phyloP scores from a whole-genome alignment of 192 early-diverging fungal species.

The Lunasporangiospora selenospora region DNA sequence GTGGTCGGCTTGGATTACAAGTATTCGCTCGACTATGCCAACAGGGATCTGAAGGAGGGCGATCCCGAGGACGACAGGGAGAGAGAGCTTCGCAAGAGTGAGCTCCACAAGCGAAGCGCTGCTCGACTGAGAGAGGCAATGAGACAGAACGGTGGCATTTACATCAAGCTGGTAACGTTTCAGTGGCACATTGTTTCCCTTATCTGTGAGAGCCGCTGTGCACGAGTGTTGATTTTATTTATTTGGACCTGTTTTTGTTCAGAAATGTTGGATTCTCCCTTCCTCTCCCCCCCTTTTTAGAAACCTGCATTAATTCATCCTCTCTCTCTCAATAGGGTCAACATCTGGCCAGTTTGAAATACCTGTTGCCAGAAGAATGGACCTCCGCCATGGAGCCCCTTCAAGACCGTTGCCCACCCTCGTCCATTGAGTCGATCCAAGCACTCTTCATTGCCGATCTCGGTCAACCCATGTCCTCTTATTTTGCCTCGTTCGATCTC shows the following conservation, averaged over 20 bases:
- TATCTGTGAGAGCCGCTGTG: too few species aligned
- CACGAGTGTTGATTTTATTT: too few species aligned
- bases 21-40: slow-evolving; percentile 35
- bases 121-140: slow-evolving; percentile 35
- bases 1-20: slow-evolving; percentile 38
- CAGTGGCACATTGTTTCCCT: neutral
- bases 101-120: slow-evolving; percentile 35
- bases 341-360: slow-evolving; percentile 52
- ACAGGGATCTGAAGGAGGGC: slow-evolving; percentile 24
- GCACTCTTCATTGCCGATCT: slow-evolving; percentile 73
- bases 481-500: slow-evolving; percentile 83
- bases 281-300: too few species aligned
- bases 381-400: slow-evolving; percentile 82
- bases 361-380: slow-evolving; percentile 91
- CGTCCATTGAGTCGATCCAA: slow-evolving; percentile 74
- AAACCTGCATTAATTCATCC: neutral
- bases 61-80: slow-evolving; percentile 21
- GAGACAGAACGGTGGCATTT: slow-evolving; percentile 40
- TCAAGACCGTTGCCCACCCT: slow-evolving; percentile 85
- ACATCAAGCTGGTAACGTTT: slow-evolving; percentile 37
- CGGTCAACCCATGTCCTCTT: slow-evolving; percentile 63
- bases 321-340: slow-evolving; percentile 21
- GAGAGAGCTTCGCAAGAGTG: slow-evolving; percentile 27
- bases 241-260: neutral
- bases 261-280: too few species aligned